Evolutionary conservation across 768 basidiomycete genomes (phyloP), one percentile per base, ranked within the genome.

Genomic region (Auricularia heimuer): DNA sequence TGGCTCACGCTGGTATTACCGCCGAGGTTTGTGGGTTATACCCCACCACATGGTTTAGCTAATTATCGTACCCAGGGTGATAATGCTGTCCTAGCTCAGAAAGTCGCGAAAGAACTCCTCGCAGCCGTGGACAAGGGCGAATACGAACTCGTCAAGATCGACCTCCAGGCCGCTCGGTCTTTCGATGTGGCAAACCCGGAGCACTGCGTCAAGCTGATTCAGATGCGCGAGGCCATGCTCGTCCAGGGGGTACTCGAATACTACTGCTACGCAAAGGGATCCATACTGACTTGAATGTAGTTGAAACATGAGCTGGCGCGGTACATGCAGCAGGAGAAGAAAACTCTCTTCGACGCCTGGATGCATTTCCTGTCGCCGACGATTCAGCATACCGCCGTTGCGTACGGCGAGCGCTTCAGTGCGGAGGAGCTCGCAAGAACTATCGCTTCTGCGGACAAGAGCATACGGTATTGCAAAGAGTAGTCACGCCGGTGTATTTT

Each of bases 51-150:
- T 29, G 29, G 29, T 29, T 29, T 29, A 29, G 29, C 29, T 29
- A 29, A 29, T 29, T 29, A 29, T 29, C 29, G 29, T 29, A 29
- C 29, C 29, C 29, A 60, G 56, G 56, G 56, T 34, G 56, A 60
- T 29, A 60, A 60, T 34, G 56, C 56, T 8, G 56, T 60, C 24
- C 56, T 60, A 4, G 56, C 56, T 8, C 56, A 60, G 34, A 60
- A 60, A 18, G 56, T 60, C 56, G 56, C 56, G 24, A 60, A 60
- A 29, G 56, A 60, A 29, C 56, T 60, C 29, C 56, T 60, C 18
- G 56, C 56, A 33, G 56, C 56, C 8, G 24, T 60, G 16, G 56
- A 60, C 56, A 24, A 34, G 24, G 56, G 56, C 8, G 56, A 60
- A 33, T 60, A 60, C 24, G 24, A 14, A 14, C 56, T 60, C 3